Base-by-base conservation (phyloP, 2,329 filamentous ascomycete species). In the Phaeosphaeriaceae sp. region DNA sequence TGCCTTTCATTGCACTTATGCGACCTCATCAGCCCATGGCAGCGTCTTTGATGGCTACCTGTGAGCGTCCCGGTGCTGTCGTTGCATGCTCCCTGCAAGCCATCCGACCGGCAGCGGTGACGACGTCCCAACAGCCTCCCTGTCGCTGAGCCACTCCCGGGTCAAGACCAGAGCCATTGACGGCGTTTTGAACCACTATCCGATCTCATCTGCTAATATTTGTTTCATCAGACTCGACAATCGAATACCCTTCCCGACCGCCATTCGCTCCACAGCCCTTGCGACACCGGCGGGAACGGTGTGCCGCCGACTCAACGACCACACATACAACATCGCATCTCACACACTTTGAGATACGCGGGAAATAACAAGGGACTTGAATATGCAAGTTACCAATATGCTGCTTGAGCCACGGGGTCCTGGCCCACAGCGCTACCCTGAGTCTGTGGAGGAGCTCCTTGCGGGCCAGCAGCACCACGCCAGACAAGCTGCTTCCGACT, bases 261-360 rank as follows among this genome's bases (percentile, higher is more conserved):
- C 69, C 66, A 63, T 68, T 66, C 69, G 65, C 67, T 61, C 64
- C 71, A 21, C 58, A 67, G 60, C 60, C 73, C 67, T 78, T 77
- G 75, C 75, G 75, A 79, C 76, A 76, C 75, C 73, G 75, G 74
- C 74, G 68, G 72, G 68, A 70, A 75, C 73, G 71, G 74, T 74
- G 67, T 63, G 63, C 63, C 68, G 59, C 58, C 65, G 59, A 65
- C 54, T 64, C 56, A 64, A 28, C 26, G 65, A 59, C 54, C 51
- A 63, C 53, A 69, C 61, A 67, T 61, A 61, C 60, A 49, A 43
- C 64, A 56, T 49, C 68, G 60, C 61, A 46, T 60, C 63, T 52
- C 63, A 73, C 58, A 69, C 64, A 57, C 60, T 50, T 49, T 57
- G 52, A 49, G 53, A 64, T 28, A 54, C 49, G 50, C 49, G 30